Evolutionary conservation across 805 yeast genomes (phyloP).

Genomic region (Saturnispora saitoi): DNA sequence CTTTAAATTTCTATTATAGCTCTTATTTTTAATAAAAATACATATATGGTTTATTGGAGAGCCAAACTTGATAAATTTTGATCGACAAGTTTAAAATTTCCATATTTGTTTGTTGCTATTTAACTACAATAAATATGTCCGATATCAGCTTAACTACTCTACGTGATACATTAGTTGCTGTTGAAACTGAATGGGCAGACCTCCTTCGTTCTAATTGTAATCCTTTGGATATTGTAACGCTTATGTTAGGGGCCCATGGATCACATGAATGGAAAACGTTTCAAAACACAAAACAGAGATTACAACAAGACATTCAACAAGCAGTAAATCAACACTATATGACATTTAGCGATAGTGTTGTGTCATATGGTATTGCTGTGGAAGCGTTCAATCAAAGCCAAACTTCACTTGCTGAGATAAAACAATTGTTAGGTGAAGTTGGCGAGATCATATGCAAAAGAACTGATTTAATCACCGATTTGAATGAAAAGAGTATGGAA

Average conservation of each 20-base stretch:
- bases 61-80: neutral
- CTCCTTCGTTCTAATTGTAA: constrained; percentile 50
- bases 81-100: neutral
- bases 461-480: constrained; percentile 50
- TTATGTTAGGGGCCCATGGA: constrained; percentile 65
- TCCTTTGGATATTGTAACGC: constrained; percentile 78
- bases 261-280: constrained; percentile 74
- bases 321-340: constrained; percentile 80
- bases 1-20: neutral
- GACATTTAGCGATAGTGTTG: constrained; percentile 77
- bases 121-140: neutral
- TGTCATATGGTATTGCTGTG: constrained; percentile 70
- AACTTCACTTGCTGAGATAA: constrained; percentile 19
- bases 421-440: constrained; percentile 16
- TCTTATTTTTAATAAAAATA: neutral
- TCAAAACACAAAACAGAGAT: constrained; percentile 44
- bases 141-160: constrained; percentile 5
- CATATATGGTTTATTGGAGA: neutral
- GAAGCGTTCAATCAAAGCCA: constrained; percentile 60
- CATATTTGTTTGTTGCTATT: neutral
- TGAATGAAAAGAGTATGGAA: constrained; percentile 53
- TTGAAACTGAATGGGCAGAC: constrained; percentile 28
- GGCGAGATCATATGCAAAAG: constrained; percentile 31
- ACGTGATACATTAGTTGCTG: constrained; percentile 6
- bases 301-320: constrained; percentile 48